Evolutionary conservation across 257 asterid genomes (phyloP), one percentile per base, ranked within the genome.

Genomic region (Salvia hispanica): DNA sequence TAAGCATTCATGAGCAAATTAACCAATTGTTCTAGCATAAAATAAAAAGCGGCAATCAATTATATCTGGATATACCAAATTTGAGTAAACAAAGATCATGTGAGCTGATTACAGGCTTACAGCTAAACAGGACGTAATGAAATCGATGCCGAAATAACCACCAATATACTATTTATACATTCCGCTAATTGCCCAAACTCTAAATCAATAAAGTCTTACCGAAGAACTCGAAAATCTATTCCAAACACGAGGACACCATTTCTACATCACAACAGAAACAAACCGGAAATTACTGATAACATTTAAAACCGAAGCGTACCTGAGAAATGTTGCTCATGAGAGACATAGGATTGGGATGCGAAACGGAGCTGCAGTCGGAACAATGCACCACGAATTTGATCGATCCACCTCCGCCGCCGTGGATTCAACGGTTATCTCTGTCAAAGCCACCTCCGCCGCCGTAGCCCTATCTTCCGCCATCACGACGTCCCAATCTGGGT

Each of bases 301-400:
- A 59, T 44, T 51, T 31, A 34, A 58, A 12, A 44, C 1, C 2
- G 14, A 59, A 6, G 34, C 18, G 28, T 28, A 86, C 99, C 97
- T 93, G 99, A 71, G 97, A 86, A 71, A 90, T 97, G 43, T 90
- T 84, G 36, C 95, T 90, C 95, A 90, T 88, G 59, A 83, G 80
- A 58, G 85, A 83, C 75, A 82, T 78, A 92, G 87, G 97, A 90
- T 82, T 79, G 87, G 8, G 86, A 79, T 37, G 99, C 95, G 51
- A 74, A 50, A 12, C 95, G 92, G 62, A 93, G 90, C 84, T 93
- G 92, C 63, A 74, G 61, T 93, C 99, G 72, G 95, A 86, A 59
- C 70, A 51, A 28, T 97, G 97, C 71, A 85, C 95, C 36, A 71
- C 82, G 16, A 72, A 90, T 79, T 93, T 93, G 70, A 93, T 90